phyloP scores from a whole-genome alignment of 164 flowering plant species.

The Brasenia schreberi region DNA sequence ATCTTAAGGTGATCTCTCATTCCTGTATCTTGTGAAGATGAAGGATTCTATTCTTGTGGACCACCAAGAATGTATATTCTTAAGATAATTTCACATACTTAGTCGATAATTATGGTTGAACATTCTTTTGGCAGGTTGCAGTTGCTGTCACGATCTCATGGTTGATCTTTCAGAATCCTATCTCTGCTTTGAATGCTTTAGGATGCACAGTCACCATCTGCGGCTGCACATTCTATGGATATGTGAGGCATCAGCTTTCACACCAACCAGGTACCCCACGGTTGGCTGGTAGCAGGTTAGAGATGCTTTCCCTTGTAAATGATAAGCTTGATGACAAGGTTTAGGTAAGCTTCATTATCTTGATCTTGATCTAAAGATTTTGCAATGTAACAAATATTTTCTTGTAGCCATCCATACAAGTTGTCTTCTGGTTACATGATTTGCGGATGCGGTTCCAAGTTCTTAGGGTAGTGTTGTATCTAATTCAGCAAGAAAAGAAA shows the following conservation, averaged over 20 bases:
- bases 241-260: conserved; percentile 73
- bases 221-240: conserved; percentile 98
- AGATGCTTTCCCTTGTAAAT: conserved; percentile 70
- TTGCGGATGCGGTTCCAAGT: too few relatives aligned
- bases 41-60: not conserved
- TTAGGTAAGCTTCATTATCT: conserved; percentile 6
- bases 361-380: not conserved
- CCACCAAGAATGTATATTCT: too few relatives aligned
- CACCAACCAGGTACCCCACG: conserved; percentile 79
- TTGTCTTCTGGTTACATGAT: too few relatives aligned
- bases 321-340: conserved; percentile 79
- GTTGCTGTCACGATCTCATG: conserved; percentile 86
- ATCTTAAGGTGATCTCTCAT: conserved; percentile 67
- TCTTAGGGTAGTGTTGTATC: too few relatives aligned
- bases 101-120: not conserved
- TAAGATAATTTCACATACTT: too few relatives aligned
- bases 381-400: not conserved
- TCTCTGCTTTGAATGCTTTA: conserved; percentile 62
- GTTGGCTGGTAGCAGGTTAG: conserved; percentile 48
- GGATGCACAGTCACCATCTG: conserved; percentile 81
- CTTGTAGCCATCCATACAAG: too few relatives aligned
- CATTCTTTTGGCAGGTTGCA: conserved; percentile 53
- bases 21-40: not conserved
- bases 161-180: conserved; percentile 84
- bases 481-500: too few relatives aligned